These are phyloP conservation scores for Plasmodium cynomolgi DNA, from an alignment of 169 alveolate genomes.

Conservation along the genomic window DNA sequence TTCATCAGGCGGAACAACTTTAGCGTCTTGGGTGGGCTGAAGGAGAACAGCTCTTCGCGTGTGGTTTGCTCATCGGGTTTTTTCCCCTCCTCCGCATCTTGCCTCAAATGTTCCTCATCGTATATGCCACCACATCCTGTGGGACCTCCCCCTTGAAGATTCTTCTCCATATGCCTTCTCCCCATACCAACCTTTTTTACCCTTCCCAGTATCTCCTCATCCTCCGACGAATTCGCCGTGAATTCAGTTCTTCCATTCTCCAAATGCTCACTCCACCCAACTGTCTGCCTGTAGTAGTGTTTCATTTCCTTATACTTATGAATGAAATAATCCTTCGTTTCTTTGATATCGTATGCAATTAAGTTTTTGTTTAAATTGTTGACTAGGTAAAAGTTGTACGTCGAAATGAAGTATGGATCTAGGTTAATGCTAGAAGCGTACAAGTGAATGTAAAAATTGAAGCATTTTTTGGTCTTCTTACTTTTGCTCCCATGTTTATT, in stretches of 20 bases:
- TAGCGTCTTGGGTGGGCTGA: background rate
- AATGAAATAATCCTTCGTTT: constrained; percentile 28
- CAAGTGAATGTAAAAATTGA: constrained; percentile 39
- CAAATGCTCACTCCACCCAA: background rate
- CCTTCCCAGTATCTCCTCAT: background rate
- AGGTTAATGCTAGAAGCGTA: constrained; percentile 40
- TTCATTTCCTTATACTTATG: constrained; percentile 19
- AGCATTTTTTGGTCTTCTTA: constrained; percentile 2
- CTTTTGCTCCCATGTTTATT: background rate
- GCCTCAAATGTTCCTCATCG: background rate
- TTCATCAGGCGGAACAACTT: constrained; percentile 30
- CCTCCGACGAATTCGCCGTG: background rate
- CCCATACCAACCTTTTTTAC: background rate
- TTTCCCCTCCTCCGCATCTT: background rate
- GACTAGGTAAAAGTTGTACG: constrained; percentile 30
- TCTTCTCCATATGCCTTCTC: background rate
- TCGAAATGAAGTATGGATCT: constrained; percentile 66
- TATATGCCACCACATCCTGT: background rate
- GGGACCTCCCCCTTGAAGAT: background rate
- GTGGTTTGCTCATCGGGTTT: background rate
- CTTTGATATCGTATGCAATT: constrained; percentile 46
- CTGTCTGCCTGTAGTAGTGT: constrained; percentile 3
- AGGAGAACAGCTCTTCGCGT: background rate
- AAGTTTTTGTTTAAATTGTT: constrained; percentile 63
- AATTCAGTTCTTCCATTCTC: background rate